These are phyloP conservation scores for Lathyrus aphaca DNA, from an alignment of 306 rosid genomes.

Conservation along the genomic window DNA sequence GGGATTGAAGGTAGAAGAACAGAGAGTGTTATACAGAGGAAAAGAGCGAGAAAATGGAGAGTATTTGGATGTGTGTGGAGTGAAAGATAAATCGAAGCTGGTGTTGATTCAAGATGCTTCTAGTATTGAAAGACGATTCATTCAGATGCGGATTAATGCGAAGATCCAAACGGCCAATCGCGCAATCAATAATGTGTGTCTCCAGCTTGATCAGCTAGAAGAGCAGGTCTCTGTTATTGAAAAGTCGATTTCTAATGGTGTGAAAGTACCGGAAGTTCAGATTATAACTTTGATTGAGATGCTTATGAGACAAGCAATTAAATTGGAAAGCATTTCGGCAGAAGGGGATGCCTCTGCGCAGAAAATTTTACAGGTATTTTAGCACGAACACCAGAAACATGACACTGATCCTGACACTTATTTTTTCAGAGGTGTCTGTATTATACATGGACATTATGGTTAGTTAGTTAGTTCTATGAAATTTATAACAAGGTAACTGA, in stretches of 20 bases:
- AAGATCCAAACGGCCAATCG: conserved; percentile 62
- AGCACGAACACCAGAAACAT: too few species aligned
- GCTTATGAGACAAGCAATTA: conserved; percentile 91
- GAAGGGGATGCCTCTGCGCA: conserved; percentile 72
- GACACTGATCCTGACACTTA: too few species aligned
- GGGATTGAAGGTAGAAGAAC: conserved; percentile 61
- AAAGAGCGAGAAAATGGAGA: conserved; percentile 69
- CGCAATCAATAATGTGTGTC: conserved; percentile 55
- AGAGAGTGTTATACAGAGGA: conserved; percentile 62
- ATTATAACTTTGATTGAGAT: conserved; percentile 76
- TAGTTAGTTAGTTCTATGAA: not conserved
- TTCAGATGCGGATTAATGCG: conserved; percentile 58
- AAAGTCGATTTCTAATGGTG: conserved; percentile 59
- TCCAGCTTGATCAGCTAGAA: conserved; percentile 62
- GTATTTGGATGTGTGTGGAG: conserved; percentile 69
- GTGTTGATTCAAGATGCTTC: conserved; percentile 65
- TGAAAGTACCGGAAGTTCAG: conserved; percentile 82
- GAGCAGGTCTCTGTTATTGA: conserved; percentile 62
- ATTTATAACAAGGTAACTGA: not conserved
- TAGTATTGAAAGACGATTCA: conserved; percentile 62
- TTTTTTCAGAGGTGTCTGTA: too few species aligned
- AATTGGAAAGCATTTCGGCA: conserved; percentile 64
- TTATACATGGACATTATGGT: not conserved
- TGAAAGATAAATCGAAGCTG: conserved; percentile 74
- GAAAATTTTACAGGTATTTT: conserved; percentile 66